phyloP scores from a whole-genome alignment of 2,329 filamentous ascomycete genomes.

The Periconia sp. region DNA sequence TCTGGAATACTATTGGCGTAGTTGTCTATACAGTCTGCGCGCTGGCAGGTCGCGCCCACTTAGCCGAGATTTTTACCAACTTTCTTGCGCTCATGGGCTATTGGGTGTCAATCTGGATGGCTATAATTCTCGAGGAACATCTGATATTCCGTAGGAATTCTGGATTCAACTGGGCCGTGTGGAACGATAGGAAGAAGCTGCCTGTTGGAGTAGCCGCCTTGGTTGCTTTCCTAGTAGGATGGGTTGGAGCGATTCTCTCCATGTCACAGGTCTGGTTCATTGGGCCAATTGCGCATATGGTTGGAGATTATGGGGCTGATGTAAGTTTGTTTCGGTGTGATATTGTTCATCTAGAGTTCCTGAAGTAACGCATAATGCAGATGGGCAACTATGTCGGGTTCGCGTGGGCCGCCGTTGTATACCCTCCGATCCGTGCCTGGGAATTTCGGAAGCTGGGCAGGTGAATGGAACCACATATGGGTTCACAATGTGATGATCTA shows the following conservation, averaged over 20 bases:
- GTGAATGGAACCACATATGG: constrained; percentile 33
- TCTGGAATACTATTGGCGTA: constrained; percentile 66
- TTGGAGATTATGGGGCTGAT: constrained; percentile 61
- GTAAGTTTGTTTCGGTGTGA: constrained; percentile 39
- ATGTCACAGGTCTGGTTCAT: constrained; percentile 73
- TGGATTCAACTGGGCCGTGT: constrained; percentile 62
- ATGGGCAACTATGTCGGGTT: constrained; percentile 65
- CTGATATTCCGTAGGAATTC: constrained; percentile 59
- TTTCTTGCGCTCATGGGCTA: constrained; percentile 72
- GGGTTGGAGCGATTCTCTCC: constrained; percentile 65
- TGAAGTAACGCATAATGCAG: constrained; percentile 18
- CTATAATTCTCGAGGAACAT: constrained; percentile 64
- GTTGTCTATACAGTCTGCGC: constrained; percentile 67
- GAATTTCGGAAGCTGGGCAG: constrained; percentile 55
- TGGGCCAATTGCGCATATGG: constrained; percentile 61
- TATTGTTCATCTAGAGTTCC: background rate
- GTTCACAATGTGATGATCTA: background rate
- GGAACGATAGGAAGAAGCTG: constrained; percentile 61
- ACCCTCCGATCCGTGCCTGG: constrained; percentile 55
- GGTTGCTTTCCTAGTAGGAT: constrained; percentile 63
- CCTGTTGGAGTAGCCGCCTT: constrained; percentile 65
- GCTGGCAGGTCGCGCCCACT: constrained; percentile 61
- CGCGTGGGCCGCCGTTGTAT: constrained; percentile 60
- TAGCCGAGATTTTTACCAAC: constrained; percentile 68
- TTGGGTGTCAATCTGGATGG: constrained; percentile 67